Conservation (phyloP, 805 yeast species). For the Starmerella tilneyi region DNA sequence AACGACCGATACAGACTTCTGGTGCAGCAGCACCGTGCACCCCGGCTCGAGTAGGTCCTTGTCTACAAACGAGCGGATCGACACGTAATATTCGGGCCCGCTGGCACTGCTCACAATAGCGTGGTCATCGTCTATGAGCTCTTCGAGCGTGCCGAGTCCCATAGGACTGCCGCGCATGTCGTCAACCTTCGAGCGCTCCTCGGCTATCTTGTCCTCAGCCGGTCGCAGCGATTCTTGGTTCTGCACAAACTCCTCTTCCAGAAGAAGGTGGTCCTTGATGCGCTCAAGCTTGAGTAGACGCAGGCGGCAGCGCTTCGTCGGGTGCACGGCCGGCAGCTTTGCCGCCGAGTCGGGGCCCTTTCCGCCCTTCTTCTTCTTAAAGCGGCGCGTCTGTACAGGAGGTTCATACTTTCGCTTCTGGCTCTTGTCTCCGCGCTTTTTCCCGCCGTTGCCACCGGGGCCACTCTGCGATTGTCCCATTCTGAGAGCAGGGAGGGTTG, state of each 20-base stretch:
- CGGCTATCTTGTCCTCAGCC: constrained; percentile 91
- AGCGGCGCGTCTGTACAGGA: constrained; percentile 79
- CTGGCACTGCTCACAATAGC: constrained; percentile 94
- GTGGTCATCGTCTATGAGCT: constrained; percentile 95
- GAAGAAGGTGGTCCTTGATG: constrained; percentile 85
- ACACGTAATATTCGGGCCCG: constrained; percentile 95
- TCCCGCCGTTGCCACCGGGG: constrained; percentile 25
- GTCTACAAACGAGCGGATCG: constrained; percentile 92
- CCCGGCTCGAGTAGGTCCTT: constrained; percentile 94
- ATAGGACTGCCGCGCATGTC: constrained; percentile 93
- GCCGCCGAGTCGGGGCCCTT: constrained; percentile 82
- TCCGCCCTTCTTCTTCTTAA: constrained; percentile 79
- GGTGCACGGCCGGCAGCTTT: constrained; percentile 77
- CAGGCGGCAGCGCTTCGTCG: constrained; percentile 87
- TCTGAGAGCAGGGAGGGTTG: not conserved
- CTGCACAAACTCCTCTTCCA: constrained; percentile 92
- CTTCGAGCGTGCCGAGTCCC: constrained; percentile 93
- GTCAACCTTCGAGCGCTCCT: constrained; percentile 89
- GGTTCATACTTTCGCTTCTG: constrained; percentile 85
- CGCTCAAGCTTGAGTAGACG: constrained; percentile 87
- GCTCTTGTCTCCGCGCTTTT: constrained; percentile 36
- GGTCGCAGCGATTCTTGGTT: constrained; percentile 93
- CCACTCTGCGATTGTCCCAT: constrained; percentile 29
- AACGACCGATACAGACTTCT: constrained; percentile 90
- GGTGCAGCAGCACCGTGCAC: constrained; percentile 88